Conservation (phyloP, 805 yeast species). For the Hanseniaspora occidentalis region DNA sequence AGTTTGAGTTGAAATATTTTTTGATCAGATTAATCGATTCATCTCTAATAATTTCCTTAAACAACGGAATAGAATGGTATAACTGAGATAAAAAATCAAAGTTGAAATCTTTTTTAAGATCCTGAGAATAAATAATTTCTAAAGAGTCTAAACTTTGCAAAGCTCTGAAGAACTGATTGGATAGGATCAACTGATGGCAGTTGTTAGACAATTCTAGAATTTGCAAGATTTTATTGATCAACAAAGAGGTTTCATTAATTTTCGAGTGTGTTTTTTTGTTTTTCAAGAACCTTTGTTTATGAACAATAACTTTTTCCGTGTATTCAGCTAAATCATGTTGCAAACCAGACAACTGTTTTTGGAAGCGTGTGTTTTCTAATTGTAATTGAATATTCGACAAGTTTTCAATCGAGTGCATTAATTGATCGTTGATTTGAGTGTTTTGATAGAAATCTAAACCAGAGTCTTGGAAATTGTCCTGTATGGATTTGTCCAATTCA, state of each 20-base stretch:
- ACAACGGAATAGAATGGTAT: slow-evolving; percentile 61
- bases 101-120: slow-evolving; percentile 55
- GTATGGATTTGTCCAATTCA: slow-evolving; percentile 21
- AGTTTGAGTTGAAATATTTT: slow-evolving; percentile 48
- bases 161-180: slow-evolving; percentile 72
- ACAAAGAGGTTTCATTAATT: slow-evolving; percentile 57
- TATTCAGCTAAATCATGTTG: slow-evolving; percentile 47
- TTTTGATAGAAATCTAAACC: slow-evolving; percentile 22
- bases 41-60: slow-evolving; percentile 59
- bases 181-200: slow-evolving; percentile 61
- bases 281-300: slow-evolving; percentile 47
- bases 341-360: slow-evolving; percentile 36
- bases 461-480: slow-evolving; percentile 23
- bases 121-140: slow-evolving; percentile 54
- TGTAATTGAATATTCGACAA: slow-evolving; percentile 48
- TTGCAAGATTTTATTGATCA: slow-evolving; percentile 61
- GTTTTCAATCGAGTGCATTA: slow-evolving; percentile 40
- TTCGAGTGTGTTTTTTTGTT: slow-evolving; percentile 52
- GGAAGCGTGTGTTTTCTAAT: slow-evolving; percentile 44
- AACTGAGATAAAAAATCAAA: slow-evolving; percentile 54
- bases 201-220: slow-evolving; percentile 79
- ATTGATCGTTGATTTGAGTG: slow-evolving; percentile 22
- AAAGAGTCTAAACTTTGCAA: slow-evolving; percentile 71
- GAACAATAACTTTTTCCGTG: slow-evolving; percentile 49
- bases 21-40: slow-evolving; percentile 57